Evolutionary conservation across 139 green algal species (phyloP).

Genomic region (Chlorella sp.): DNA sequence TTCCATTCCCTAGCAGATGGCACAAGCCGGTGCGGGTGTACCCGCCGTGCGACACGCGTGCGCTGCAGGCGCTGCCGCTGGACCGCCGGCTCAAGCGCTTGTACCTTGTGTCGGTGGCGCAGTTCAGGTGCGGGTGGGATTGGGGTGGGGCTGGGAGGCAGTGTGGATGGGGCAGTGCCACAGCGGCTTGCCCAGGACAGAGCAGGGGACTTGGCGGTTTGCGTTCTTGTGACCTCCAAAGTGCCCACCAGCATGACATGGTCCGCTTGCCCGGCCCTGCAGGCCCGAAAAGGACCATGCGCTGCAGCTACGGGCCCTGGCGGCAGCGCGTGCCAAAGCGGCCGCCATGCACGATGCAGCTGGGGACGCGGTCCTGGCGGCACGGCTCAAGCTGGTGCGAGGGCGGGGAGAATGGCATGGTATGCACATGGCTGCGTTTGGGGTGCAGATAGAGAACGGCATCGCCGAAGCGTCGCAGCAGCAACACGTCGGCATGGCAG

Average conservation of each 20-base stretch:
- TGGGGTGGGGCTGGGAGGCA: too few species aligned
- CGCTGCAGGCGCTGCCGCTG: slow-evolving; percentile 81
- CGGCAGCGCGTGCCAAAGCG: slow-evolving; percentile 36
- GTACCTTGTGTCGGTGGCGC: slow-evolving; percentile 88
- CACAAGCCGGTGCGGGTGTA: slow-evolving; percentile 72
- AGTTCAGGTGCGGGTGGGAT: slow-evolving; percentile 73
- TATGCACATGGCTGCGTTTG: too few species aligned
- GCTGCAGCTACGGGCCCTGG: slow-evolving; percentile 56
- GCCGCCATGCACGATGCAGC: not conserved
- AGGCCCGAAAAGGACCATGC: slow-evolving; percentile 94
- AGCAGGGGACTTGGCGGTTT: too few species aligned
- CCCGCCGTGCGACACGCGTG: slow-evolving; percentile 86
- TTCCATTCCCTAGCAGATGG: not conserved
- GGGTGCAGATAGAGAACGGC: too few species aligned
- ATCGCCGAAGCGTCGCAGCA: too few species aligned
- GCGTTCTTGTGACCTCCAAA: too few species aligned
- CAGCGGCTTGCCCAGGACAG: too few species aligned
- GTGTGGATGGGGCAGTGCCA: too few species aligned
- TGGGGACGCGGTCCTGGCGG: slow-evolving; percentile 62
- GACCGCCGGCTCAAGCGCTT: slow-evolving; percentile 81
- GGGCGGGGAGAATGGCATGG: too few species aligned
- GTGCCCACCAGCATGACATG: too few species aligned
- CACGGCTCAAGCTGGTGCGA: slow-evolving; percentile 68
- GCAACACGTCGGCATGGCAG: too few species aligned
- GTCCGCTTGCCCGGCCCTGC: too few species aligned